Evolutionary conservation across 2,329 filamentous ascomycete species (phyloP), one percentile per base, ranked within the genome.

Genomic region (Helicocarpus griseus): DNA sequence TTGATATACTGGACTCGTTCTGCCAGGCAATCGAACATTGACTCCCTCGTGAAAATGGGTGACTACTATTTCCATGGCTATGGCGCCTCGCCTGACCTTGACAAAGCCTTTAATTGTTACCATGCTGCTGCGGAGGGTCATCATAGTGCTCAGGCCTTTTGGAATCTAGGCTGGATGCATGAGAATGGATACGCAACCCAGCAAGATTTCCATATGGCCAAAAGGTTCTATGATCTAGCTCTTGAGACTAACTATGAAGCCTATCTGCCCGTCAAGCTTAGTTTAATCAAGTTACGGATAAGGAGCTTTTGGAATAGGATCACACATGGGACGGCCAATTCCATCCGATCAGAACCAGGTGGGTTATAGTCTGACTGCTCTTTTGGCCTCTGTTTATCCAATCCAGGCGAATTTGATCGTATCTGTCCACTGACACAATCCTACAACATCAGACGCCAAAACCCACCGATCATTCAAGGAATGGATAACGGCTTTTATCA

Each of bases 161-260:
- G 89, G 80, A 97, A 98, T 62, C 76, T 98, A 13, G 94, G 93
- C 4, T 98, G 93, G 93, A 97, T 98, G 91, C 89, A 98, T 63
- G 93, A 98, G 70, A 96, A 97, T 63, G 93, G 93, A 6, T 77
- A 97, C 47, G 89, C 90, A 1, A 80, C 97, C 19, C 85, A 87
- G 50, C 93, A 98, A 65, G 93, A 98, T 65, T 98, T 94, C 66
- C 93, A 98, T 64, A 82, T 98, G 52, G 93, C 94, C 2, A 98
- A 98, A 71, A 78, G 93, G 50, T 95, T 90, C 69, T 98, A 98
- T 64, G 93, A 98, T 61, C 79, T 93, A 54, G 91, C 93, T 1
- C 73, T 96, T 28, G 88, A 90, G 63, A 90, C 91, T 0, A 98
- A 95, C 61, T 79, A 84, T 46, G 94, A 98, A 69, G 90, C 93